These are phyloP conservation scores for Tylopilus sp. DNA, from an alignment of 768 basidiomycete genomes.

Conservation along the genomic window DNA sequence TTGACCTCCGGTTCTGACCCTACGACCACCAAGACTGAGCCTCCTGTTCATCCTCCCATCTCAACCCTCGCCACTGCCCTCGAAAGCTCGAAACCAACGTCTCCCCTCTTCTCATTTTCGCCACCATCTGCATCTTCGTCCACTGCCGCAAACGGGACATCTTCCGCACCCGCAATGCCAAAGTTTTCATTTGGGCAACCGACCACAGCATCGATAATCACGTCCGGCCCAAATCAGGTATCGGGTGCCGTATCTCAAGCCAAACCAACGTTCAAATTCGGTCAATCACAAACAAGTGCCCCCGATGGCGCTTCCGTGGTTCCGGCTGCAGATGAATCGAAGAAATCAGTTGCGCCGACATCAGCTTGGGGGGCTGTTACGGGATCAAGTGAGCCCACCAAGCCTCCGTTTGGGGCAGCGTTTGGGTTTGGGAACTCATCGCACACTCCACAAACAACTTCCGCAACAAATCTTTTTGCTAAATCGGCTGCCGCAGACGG, in stretches of 20 bases:
- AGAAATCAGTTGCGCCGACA: slow-evolving; percentile 26
- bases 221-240: slow-evolving; percentile 2
- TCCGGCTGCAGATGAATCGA: slow-evolving; percentile 15
- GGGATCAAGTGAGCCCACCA: slow-evolving; percentile 22
- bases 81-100: slow-evolving; percentile 12
- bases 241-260: slow-evolving; percentile 15
- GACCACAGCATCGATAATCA: slow-evolving; percentile 3
- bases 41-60: not conserved
- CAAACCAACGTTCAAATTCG: slow-evolving; percentile 21
- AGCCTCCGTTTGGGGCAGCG: slow-evolving; percentile 17
- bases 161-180: slow-evolving; percentile 13
- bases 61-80: not conserved
- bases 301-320: slow-evolving; percentile 20
- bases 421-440: slow-evolving; percentile 23
- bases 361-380: slow-evolving; percentile 11
- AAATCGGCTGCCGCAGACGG: slow-evolving; percentile 12
- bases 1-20: slow-evolving; percentile 9
- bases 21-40: slow-evolving; percentile 7
- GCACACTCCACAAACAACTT: slow-evolving; percentile 10
- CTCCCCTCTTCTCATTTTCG: slow-evolving; percentile 23
- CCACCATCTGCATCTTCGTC: slow-evolving; percentile 8
- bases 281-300: slow-evolving; percentile 20
- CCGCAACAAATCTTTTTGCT: slow-evolving; percentile 13
- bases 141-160: not conserved
- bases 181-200: slow-evolving; percentile 28